These are phyloP conservation scores for Leonotis leonurus DNA, from an alignment of 257 asterid species.

Conservation along the genomic window DNA sequence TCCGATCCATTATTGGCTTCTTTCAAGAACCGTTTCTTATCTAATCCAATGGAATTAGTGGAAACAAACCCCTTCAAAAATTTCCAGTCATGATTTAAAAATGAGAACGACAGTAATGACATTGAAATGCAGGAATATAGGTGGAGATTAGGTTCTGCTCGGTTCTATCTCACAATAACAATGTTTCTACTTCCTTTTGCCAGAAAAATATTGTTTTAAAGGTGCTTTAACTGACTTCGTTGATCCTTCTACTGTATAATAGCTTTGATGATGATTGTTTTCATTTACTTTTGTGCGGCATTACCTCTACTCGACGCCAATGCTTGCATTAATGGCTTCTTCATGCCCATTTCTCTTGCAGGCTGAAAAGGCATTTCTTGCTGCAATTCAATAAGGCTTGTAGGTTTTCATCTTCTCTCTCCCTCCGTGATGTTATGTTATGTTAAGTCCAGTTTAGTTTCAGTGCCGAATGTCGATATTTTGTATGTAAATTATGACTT, in stretches of 20 bases:
- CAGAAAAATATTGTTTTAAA: not conserved
- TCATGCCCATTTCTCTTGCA: constrained; percentile 2
- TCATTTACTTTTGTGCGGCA: not conserved
- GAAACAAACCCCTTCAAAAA: not conserved
- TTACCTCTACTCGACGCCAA: not conserved
- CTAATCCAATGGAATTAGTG: not conserved
- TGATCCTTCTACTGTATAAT: too few relatives aligned
- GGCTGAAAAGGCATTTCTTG: constrained; percentile 6
- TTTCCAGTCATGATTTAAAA: too few relatives aligned
- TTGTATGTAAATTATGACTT: constrained; percentile 5
- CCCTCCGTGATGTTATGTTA: not conserved
- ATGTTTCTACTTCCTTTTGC: not conserved
- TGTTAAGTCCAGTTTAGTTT: not conserved
- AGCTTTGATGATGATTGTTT: too few relatives aligned
- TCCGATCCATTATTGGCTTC: not conserved
- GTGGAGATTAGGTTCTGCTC: not conserved
- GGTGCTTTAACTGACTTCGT: too few relatives aligned
- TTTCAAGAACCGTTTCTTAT: not conserved
- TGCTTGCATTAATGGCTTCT: not conserved
- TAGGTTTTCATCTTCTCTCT: constrained; percentile 6
- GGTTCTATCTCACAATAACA: not conserved
- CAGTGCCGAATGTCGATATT: not conserved
- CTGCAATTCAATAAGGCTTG: constrained; percentile 21
- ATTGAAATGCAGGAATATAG: not conserved
- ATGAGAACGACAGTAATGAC: not conserved